These are phyloP conservation scores for Xylariaceae sp. DNA, from an alignment of 2,329 filamentous ascomycete genomes.

Conservation along the genomic window DNA sequence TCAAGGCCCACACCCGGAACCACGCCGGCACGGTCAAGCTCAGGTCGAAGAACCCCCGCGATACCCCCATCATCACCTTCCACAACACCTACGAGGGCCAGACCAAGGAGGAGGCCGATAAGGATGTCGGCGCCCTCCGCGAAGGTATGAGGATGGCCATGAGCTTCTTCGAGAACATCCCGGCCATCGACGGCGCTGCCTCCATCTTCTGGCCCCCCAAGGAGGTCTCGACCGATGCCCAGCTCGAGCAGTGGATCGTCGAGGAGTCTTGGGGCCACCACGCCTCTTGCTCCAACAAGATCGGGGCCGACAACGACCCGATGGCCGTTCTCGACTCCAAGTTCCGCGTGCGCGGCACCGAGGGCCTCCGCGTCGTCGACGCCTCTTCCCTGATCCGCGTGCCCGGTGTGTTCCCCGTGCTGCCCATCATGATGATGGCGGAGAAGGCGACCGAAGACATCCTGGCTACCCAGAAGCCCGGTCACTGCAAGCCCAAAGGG, in stretches of 20 bases:
- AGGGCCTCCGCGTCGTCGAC: slow-evolving; percentile 49
- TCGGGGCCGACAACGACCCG: slow-evolving; percentile 39
- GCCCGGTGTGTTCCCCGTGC: slow-evolving; percentile 33
- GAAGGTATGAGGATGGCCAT: slow-evolving; percentile 52
- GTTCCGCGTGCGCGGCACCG: slow-evolving; percentile 47
- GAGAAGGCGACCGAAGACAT: slow-evolving; percentile 28
- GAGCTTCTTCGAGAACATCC: slow-evolving; percentile 37
- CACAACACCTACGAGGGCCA: slow-evolving; percentile 52
- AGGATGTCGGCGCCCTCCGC: slow-evolving; percentile 47
- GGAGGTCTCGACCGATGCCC: slow-evolving; percentile 17
- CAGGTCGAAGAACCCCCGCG: slow-evolving; percentile 55
- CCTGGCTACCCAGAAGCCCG: slow-evolving; percentile 7
- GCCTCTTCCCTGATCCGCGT: slow-evolving; percentile 46
- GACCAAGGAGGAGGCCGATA: slow-evolving; percentile 36
- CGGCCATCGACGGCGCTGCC: slow-evolving; percentile 35
- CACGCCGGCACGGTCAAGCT: slow-evolving; percentile 57
- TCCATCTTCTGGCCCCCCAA: slow-evolving; percentile 21
- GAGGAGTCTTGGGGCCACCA: slow-evolving; percentile 29
- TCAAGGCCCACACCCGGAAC: slow-evolving; percentile 56
- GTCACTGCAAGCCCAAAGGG: too few relatives aligned
- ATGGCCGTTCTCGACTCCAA: slow-evolving; percentile 47
- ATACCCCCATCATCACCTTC: slow-evolving; percentile 58
- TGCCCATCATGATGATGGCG: slow-evolving; percentile 25
- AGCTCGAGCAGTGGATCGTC: slow-evolving; percentile 23
- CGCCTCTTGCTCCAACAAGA: slow-evolving; percentile 25